Evolutionary conservation across 768 basidiomycete genomes (phyloP).

Genomic region (Leccinum aurantiacum): DNA sequence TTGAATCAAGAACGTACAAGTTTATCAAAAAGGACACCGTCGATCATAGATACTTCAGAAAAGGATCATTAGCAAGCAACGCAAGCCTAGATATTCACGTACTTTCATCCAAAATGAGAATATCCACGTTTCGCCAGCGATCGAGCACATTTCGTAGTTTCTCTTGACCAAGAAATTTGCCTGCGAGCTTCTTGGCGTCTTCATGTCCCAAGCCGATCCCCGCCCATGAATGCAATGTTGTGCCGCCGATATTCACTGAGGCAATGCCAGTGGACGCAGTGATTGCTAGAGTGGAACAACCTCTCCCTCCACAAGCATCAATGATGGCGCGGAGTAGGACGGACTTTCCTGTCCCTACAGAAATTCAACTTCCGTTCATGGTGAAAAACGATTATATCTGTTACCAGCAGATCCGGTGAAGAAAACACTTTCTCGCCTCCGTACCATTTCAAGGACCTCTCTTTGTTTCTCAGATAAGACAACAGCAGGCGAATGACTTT

Average conservation of each 20-base stretch:
- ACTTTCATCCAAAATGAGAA: slow-evolving; percentile 85
- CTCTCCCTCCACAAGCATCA: slow-evolving; percentile 39
- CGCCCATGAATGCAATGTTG: slow-evolving; percentile 80
- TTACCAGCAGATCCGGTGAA: slow-evolving; percentile 83
- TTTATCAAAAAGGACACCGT: slow-evolving; percentile 78
- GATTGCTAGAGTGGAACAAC: slow-evolving; percentile 50
- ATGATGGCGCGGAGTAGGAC: slow-evolving; percentile 80
- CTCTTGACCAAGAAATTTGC: slow-evolving; percentile 49
- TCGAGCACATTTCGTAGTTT: slow-evolving; percentile 41
- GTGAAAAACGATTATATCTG: neutral
- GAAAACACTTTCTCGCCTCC: slow-evolving; percentile 66
- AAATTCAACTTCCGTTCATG: slow-evolving; percentile 2
- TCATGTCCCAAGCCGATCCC: slow-evolving; percentile 77
- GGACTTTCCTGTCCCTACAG: slow-evolving; percentile 77
- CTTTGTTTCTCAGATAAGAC: slow-evolving; percentile 54
- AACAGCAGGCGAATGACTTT: slow-evolving; percentile 22
- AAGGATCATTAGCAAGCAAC: slow-evolving; percentile 1
- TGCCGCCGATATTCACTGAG: slow-evolving; percentile 78
- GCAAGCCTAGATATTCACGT: neutral
- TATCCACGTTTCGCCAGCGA: slow-evolving; percentile 62
- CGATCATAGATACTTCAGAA: slow-evolving; percentile 82
- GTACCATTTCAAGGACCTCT: slow-evolving; percentile 50
- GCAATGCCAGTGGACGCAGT: slow-evolving; percentile 84
- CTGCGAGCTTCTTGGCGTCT: slow-evolving; percentile 47
- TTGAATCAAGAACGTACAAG: slow-evolving; percentile 45